Base-by-base conservation (phyloP, 129 eudicot genomes). In the Helianthus tuberosus region DNA sequence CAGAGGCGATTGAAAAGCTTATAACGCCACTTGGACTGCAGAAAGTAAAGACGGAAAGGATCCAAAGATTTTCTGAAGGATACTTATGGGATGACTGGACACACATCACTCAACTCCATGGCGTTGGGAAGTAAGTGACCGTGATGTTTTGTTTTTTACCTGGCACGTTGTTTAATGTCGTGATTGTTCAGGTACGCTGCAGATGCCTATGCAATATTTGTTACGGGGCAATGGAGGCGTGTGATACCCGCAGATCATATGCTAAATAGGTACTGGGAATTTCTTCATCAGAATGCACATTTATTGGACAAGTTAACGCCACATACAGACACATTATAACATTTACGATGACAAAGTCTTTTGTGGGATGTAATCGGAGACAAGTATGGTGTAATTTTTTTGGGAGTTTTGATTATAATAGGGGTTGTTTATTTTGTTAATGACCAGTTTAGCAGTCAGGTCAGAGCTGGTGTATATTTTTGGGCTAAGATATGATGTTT, bases 131-230 rank as follows among this genome's bases (percentile, higher is more conserved):
- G 98, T 87, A 75, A 71, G 92, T 79, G 13, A 1, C 5, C 6
- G 6, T 17, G 8, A 5, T 67, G 23, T 20, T 20, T 27, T 27
- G 23, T 20, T 20, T 20, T 20, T 12, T 20, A 43, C 23, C 17
- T 13, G 4, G n/a, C 11, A 6, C 5, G 3, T 6, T 12, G 7
- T 8, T 64, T 63, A 11, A 10, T 55, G 5, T 12, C 38, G 2
- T 3, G 17, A 3, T 69, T 75, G 23, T 54, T 0, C 76, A 92
- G 98, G 80, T 93, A 93, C 52, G 98, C 96, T 66, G 98, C 96
- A 5, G 98, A 93, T 86, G 98, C 96, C 36, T 89, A 93, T 86
- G 98, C 96, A 51, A 87, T 89, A 66, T 93, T 93, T 75, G 89
- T 91, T 64, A 93, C 90, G 0, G 98, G 96, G 49, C 82, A 83